Base-by-base conservation (phyloP, 2,329 filamentous ascomycete species). In the Parafenestella ontariensis region DNA sequence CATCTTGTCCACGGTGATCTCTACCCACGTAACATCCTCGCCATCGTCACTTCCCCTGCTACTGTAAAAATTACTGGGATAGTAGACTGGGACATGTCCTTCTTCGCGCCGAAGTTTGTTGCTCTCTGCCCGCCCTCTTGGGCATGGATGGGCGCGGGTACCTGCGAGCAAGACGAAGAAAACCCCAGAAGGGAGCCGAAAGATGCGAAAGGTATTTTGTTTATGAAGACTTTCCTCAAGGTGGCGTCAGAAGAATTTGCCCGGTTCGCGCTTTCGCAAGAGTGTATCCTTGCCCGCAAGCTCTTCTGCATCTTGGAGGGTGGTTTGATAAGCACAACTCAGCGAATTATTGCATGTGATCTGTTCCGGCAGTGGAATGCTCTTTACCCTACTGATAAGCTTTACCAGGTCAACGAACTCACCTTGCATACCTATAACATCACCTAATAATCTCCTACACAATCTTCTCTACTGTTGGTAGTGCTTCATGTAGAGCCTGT, bases 11-110 rank as follows among this genome's bases (percentile, higher is more conserved):
- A 75, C 43, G 46, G 64, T 11, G 69, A 75, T 46, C 41, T 76
- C 9, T 64, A 56, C 1, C 59, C 66, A 7, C 62, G 62, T 7
- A 75, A 76, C 46, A 67, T 75, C 26, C 44, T 76, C 3, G 61
- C 67, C 10, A 43, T 61, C 7, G 46, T 56, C 10, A 40, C 24
- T 2, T 26, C 29, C 1, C 18, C 43, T 5, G 23, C 37, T 21
- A 17, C 24, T 4, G 28, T 54, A n/a, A 8, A 39, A 17, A 53
- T 69, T 9, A 66, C 59, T 0, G 67, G 42, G 1, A 64, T 75
- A 36, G 53, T 75, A 0, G 72, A 74, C 57, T 74, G 72, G 71
- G 72, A 76, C 45, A 58, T 62, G 42, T 68, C 71, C 0, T 47
- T 62, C 0, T 61, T 76, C 26, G 72, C 59, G 1, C 69, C 73